Evolutionary conservation across 1,139 yeast species (phyloP).

Genomic region (Blastobotrys ciferrii): DNA sequence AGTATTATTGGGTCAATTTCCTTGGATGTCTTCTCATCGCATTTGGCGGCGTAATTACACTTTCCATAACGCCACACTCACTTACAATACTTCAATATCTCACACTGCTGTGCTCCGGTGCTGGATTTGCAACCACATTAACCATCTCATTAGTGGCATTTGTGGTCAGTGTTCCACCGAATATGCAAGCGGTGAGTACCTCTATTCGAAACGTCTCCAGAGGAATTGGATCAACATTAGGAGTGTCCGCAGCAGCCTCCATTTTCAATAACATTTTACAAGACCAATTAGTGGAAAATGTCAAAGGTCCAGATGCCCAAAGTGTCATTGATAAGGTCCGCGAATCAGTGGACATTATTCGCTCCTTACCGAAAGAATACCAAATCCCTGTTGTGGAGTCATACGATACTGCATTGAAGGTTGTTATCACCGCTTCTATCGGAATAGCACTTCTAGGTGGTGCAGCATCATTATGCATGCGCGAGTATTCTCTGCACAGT

Average conservation of each 20-base stretch:
- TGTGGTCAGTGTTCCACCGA: slow-evolving; percentile 59
- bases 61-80: slow-evolving; percentile 19
- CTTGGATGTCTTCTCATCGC: slow-evolving; percentile 46
- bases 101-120: slow-evolving; percentile 48
- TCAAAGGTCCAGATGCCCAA: slow-evolving; percentile 33
- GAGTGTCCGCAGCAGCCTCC: slow-evolving; percentile 67
- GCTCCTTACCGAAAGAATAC: slow-evolving; percentile 49
- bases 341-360: slow-evolving; percentile 55
- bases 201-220: slow-evolving; percentile 73
- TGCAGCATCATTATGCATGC: slow-evolving; percentile 1
- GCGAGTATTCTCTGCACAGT: neutral
- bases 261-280: slow-evolving; percentile 49
- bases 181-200: slow-evolving; percentile 68
- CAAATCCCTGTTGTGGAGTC: slow-evolving; percentile 46
- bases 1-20: slow-evolving; percentile 53
- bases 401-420: slow-evolving; percentile 52
- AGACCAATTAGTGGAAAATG: slow-evolving; percentile 36
- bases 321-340: slow-evolving; percentile 50
- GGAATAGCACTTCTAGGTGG: slow-evolving; percentile 38
- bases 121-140: slow-evolving; percentile 58
- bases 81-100: slow-evolving; percentile 31
- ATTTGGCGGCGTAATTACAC: slow-evolving; percentile 43
- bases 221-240: slow-evolving; percentile 70
- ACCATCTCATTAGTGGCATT: slow-evolving; percentile 65
- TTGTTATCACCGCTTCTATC: slow-evolving; percentile 52